phyloP scores from a whole-genome alignment of 176 grass and related monocot species.

The Oryza rufipogon region DNA sequence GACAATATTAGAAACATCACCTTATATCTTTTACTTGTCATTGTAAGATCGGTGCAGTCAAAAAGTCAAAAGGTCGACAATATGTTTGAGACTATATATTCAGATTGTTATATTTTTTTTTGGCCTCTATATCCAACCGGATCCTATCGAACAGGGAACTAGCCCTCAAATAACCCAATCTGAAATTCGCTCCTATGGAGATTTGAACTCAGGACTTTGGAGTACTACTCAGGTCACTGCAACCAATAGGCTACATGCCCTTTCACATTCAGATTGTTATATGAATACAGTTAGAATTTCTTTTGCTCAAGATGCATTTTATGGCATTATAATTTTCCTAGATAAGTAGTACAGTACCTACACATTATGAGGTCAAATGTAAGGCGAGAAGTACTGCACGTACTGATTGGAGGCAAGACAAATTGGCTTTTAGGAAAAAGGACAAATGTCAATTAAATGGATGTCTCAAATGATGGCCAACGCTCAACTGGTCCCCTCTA shows the following conservation, averaged over 20 bases:
- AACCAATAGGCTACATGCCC: no score
- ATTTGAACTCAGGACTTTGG: no score
- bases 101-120: no score
- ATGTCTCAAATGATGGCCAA: slow-evolving; percentile 4
- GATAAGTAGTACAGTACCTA: background rate
- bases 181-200: no score
- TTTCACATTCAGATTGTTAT: background rate
- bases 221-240: no score
- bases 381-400: background rate
- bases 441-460: slow-evolving; percentile 7
- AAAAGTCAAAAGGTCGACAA: background rate
- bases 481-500: background rate
- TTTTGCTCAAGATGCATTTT: background rate
- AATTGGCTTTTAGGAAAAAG: slow-evolving; percentile 13
- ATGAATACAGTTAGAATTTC: background rate
- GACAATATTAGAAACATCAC: background rate
- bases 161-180: no score
- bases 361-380: background rate
- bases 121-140: no score
- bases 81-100: background rate
- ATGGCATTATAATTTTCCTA: background rate
- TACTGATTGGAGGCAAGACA: background rate
- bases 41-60: no score
- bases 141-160: no score
- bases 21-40: no score